Percentiles rank a stretch among this genome's conserved stretches.
phyloP scores from a whole-genome alignment of 192 early-diverging fungal species.

The Helicostylum pulchrum region DNA sequence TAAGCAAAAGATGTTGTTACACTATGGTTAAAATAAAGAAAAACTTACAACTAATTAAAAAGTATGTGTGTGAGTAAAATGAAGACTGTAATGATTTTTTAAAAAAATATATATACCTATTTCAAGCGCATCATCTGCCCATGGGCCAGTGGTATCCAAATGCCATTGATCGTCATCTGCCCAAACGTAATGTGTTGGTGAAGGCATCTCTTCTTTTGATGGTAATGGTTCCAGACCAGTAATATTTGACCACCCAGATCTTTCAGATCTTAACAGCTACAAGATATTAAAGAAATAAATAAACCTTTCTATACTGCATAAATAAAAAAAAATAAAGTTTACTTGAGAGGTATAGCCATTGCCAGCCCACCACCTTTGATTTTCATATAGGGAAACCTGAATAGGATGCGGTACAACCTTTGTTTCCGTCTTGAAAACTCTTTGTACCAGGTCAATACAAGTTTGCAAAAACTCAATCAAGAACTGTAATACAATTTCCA shows the following conservation, averaged over 20 bases:
- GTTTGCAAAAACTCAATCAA: constrained; percentile 25
- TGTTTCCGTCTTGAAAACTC: neutral
- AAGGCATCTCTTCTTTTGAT: constrained; percentile 26
- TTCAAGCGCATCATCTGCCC: constrained; percentile 31
- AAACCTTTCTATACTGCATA: neutral
- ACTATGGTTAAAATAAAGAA: neutral
- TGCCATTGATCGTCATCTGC: constrained; percentile 28
- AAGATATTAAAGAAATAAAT: neutral
- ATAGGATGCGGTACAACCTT: constrained; percentile 5
- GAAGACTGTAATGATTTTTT: neutral
- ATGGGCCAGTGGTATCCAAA: constrained; percentile 32
- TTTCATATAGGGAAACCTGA: constrained; percentile 34
- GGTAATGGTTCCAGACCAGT: constrained; percentile 28
- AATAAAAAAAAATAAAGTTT: neutral
- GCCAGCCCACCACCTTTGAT: constrained; percentile 35
- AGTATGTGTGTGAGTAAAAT: neutral
- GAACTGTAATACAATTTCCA: constrained; percentile 5
- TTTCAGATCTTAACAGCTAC: constrained; percentile 29
- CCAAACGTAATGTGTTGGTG: constrained; percentile 32
- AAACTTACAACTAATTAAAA: constrained; percentile 17
- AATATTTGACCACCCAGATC: constrained; percentile 33
- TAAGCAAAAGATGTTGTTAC: neutral
- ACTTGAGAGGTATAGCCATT: constrained; percentile 29
- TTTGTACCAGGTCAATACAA: constrained; percentile 9
- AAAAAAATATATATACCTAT: constrained; percentile 21